Conservation (phyloP, 129 eudicot species). For the carrot (Daucus carota) region DH1_v3.0 NC_030385.2:29648001-29648500, state of each 20-base stretch:
- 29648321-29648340: conserved; percentile 48
- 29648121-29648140: not conserved
- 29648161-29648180: not conserved
- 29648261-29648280: conserved; percentile 43
- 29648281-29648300: conserved; percentile 41
- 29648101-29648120: not conserved
- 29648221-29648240: conserved; percentile 60
- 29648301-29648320: conserved; percentile 39
- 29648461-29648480: not conserved
- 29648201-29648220: not conserved
- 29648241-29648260: conserved; percentile 60
- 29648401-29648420: not conserved
- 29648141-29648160: not conserved
- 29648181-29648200: not conserved
- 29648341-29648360: conserved; percentile 58
- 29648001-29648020: conserved; percentile 48
- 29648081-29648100: not conserved
- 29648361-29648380: conserved; percentile 18
- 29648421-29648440: not conserved
- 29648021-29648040: conserved; percentile 34
- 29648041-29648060: not conserved
- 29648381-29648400: not conserved
- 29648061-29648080: not conserved
- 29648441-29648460: not conserved
- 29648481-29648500: not conserved